Percentiles rank a stretch among this genome's conserved stretches.
These are phyloP conservation scores for Pseudomassariella vexata DNA, from an alignment of 2,329 filamentous ascomycete genomes.

Conservation along the genomic window DNA sequence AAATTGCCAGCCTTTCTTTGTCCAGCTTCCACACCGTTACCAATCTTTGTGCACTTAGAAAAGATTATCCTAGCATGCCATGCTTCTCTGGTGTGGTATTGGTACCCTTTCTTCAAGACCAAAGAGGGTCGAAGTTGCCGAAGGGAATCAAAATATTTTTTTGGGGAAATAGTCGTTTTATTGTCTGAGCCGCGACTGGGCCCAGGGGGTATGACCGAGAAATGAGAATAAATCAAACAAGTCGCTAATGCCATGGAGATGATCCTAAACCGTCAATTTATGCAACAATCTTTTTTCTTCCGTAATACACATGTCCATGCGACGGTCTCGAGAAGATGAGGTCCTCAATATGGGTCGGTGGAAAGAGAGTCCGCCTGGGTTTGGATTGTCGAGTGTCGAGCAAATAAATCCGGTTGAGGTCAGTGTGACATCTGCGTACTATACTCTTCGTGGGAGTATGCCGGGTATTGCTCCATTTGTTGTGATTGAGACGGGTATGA, in stretches of 20 bases:
- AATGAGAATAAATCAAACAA: constrained; percentile 26
- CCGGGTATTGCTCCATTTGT: constrained; percentile 38
- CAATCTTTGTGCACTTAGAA: no score
- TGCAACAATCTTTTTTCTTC: constrained; percentile 38
- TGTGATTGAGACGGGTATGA: constrained; percentile 32
- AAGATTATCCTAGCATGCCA: no score
- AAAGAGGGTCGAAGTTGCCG: no score
- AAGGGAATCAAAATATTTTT: constrained; percentile 26
- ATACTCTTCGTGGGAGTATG: constrained; percentile 38
- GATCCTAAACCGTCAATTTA: constrained; percentile 36
- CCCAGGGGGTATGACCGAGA: constrained; percentile 27
- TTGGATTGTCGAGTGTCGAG: no score
- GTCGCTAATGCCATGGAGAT: constrained; percentile 44
- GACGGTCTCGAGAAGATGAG: constrained; percentile 11
- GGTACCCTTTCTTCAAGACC: no score
- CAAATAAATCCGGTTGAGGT: no score
- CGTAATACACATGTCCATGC: constrained; percentile 30
- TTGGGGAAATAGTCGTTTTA: constrained; percentile 21
- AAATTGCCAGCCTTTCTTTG: no score
- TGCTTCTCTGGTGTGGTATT: no score
- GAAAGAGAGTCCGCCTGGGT: no score
- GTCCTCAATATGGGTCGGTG: constrained; percentile 6
- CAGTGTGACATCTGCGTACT: constrained; percentile 14
- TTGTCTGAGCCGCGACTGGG: constrained; percentile 16
- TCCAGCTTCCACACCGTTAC: no score